Evolutionary conservation across 495 filamentous ascomycete genomes (phyloP), one percentile per base, ranked within the genome.

Genomic region (Aspergillus bertholletiae): DNA sequence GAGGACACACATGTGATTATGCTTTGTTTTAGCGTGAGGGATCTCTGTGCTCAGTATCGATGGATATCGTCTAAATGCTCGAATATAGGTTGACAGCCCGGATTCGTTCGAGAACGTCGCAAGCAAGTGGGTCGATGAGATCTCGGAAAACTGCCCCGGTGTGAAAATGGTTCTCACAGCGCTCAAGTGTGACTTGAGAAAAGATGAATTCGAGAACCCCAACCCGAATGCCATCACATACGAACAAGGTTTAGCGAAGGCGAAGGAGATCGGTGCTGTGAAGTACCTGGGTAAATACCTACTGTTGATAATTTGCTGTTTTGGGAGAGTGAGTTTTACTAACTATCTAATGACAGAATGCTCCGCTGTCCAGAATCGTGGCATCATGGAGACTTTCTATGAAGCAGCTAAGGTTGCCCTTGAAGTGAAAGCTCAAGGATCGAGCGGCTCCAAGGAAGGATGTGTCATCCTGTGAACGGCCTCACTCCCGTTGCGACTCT

Each of bases 101-200:
- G 92, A 97, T 67, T 97, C 93, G 23, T 85, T 98, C 57, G 94
- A 97, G 71, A 98, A 98, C 80, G 90, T 98, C 47, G 91, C 95
- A 64, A 91, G 89, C 51, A 98, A 97, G 74, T 98, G 94, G 94
- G 89, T 97, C 17, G 86, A 89, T 46, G 94, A 98, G 70, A 98
- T 98, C 55, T 89, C 90, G 34, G 95, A 97, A 71, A 96, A 98
- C 68, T 97, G 94, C 71, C 90, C 89, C 15, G 89, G 88, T 23
- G 94, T 97, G 46, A 93, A 92, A 65, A 79, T 98, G 27, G 95
- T 97, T 26, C 77, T 98, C n/a, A 93, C 96, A 5, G 94, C 94
- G 27, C 78, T 98, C 47, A 98, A 98, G 74, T 98, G 94, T 72
- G 94, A 98, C 75, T 74, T 98, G 69, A 82, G 94, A 44, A 92